Conservation (phyloP, 495 filamentous ascomycete genomes). For the Daldinia grandis region DNA sequence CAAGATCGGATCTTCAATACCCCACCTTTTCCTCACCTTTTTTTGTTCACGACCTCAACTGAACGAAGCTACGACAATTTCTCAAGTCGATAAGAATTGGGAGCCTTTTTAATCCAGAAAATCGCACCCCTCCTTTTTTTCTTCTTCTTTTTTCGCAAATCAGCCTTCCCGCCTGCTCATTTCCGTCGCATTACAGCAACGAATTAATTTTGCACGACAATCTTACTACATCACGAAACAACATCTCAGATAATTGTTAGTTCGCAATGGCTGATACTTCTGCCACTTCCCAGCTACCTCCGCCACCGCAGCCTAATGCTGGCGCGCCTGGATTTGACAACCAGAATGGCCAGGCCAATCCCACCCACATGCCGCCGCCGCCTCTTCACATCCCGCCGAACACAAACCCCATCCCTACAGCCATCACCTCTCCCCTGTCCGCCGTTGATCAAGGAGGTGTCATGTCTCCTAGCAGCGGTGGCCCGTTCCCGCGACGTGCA, state of each 20-base stretch:
- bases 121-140: conserved; percentile 21
- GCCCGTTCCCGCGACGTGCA: conserved; percentile 85
- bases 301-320: conserved; percentile 70
- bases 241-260: conserved; percentile 13
- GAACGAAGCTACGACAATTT: conserved; percentile 35
- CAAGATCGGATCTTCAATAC: conserved; percentile 31
- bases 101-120: conserved; percentile 24
- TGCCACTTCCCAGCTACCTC: conserved; percentile 66
- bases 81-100: conserved; percentile 17
- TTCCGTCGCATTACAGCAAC: conserved; percentile 31
- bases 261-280: conserved; percentile 73
- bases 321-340: conserved; percentile 76
- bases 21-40: conserved; percentile 16
- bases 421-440: conserved; percentile 87
- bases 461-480: conserved; percentile 82
- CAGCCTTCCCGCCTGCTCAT: conserved; percentile 30
- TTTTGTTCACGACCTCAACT: conserved; percentile 28
- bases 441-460: conserved; percentile 67
- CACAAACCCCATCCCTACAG: conserved; percentile 93
- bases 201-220: conserved; percentile 31
- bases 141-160: conserved; percentile 19
- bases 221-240: conserved; percentile 31
- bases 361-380: conserved; percentile 91
- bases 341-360: conserved; percentile 72
- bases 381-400: conserved; percentile 96